phyloP scores from a whole-genome alignment of 2,329 filamentous ascomycete genomes.

The Sporothrix pallida region DNA sequence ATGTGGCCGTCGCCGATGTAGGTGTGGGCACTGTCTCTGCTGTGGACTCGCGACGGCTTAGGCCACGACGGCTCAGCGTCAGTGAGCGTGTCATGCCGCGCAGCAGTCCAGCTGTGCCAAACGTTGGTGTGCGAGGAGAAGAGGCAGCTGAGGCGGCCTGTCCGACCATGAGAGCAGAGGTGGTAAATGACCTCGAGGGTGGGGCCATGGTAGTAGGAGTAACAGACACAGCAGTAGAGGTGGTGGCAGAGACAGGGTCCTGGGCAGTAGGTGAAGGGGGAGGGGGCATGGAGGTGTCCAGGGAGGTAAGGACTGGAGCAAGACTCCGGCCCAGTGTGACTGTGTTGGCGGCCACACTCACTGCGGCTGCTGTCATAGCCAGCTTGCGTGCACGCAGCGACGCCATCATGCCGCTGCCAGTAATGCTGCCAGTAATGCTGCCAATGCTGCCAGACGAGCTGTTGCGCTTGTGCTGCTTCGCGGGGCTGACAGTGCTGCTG shows the following conservation, averaged over 20 bases:
- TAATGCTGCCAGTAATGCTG: constrained; percentile 28
- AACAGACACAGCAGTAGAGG: neutral
- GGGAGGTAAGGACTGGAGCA: constrained; percentile 39
- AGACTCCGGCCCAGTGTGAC: constrained; percentile 35
- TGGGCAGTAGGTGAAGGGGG: constrained; percentile 5
- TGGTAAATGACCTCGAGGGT: constrained; percentile 10
- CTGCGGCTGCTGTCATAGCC: constrained; percentile 49
- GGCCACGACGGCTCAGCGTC: constrained; percentile 59
- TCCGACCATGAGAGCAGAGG: neutral
- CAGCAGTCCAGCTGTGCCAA: constrained; percentile 48
- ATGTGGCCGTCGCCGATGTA: constrained; percentile 44
- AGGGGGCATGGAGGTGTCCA: constrained; percentile 4
- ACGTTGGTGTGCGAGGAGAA: constrained; percentile 52
- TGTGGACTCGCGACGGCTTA: constrained; percentile 48
- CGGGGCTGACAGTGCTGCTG: constrained; percentile 22
- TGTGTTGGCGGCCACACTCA: constrained; percentile 41
- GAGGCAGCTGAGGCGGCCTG: neutral
- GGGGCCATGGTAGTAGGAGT: neutral
- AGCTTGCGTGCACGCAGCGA: constrained; percentile 54
- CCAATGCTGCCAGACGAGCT: constrained; percentile 27
- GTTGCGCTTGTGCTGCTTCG: constrained; percentile 29
- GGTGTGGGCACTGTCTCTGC: neutral
- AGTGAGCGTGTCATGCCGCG: constrained; percentile 57
- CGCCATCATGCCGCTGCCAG: constrained; percentile 27
- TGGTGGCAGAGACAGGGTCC: neutral